phyloP scores from a whole-genome alignment of 2,329 filamentous ascomycete genomes.

The Lecanicillium sp. region DNA sequence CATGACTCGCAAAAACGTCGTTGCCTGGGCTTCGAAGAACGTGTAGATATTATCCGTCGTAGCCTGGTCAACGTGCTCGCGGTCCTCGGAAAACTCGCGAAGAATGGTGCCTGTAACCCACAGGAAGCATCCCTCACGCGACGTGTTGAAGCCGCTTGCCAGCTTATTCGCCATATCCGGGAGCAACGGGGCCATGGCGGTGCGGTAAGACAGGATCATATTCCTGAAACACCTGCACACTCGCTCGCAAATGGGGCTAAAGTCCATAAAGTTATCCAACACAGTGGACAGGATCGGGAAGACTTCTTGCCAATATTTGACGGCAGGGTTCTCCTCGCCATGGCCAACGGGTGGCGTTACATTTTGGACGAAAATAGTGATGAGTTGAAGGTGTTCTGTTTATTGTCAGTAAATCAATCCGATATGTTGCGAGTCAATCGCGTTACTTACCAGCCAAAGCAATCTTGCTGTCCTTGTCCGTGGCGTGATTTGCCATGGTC shows the following conservation, averaged over 20 bases:
- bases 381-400: conserved; percentile 77
- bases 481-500: conserved; percentile 76
- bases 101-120: conserved; percentile 96
- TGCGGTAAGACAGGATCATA: conserved; percentile 94
- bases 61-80: conserved; percentile 72
- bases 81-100: conserved; percentile 87
- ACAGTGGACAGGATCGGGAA: conserved; percentile 82
- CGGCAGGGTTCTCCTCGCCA: conserved; percentile 73
- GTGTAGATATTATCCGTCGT: conserved; percentile 83
- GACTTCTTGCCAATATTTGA: conserved; percentile 93
- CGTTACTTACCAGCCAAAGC: conserved; percentile 66
- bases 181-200: conserved; percentile 76
- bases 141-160: conserved; percentile 73
- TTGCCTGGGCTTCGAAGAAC: conserved; percentile 91
- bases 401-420: background rate
- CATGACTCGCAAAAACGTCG: conserved; percentile 80
- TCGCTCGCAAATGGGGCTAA: conserved; percentile 82
- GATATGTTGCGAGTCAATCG: no score
- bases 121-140: conserved; percentile 92
- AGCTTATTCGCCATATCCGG: conserved; percentile 83
- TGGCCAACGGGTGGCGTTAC: conserved; percentile 66
- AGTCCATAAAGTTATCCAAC: conserved; percentile 77
- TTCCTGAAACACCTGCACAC: conserved; percentile 93
- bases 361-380: conserved; percentile 80
- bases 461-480: conserved; percentile 73